These are phyloP conservation scores for Monilinia fructigena DNA, from an alignment of 2,329 filamentous ascomycete species.

Conservation along the genomic window DNA sequence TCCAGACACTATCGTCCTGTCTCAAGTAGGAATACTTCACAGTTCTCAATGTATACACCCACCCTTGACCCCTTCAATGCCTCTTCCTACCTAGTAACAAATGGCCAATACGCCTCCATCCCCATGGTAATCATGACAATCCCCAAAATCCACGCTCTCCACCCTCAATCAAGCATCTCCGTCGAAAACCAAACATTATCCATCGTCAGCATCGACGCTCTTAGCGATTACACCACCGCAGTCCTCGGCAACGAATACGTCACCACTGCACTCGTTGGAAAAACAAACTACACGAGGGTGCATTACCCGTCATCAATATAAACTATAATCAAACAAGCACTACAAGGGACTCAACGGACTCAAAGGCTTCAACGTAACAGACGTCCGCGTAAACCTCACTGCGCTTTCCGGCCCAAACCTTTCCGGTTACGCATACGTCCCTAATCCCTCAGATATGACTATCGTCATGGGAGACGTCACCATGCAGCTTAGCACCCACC, in stretches of 20 bases:
- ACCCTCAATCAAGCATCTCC: slow-evolving; percentile 42
- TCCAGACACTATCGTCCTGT: slow-evolving; percentile 48
- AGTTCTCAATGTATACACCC: slow-evolving; percentile 53
- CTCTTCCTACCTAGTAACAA: slow-evolving; percentile 46
- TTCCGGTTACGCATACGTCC: slow-evolving; percentile 53
- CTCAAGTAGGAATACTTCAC: slow-evolving; percentile 49
- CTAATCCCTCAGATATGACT: slow-evolving; percentile 59
- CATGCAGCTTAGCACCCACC: slow-evolving; percentile 47
- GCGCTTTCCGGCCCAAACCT: slow-evolving; percentile 50
- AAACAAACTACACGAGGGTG: slow-evolving; percentile 51
- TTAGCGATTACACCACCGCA: slow-evolving; percentile 45
- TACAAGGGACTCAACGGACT: slow-evolving; percentile 60
- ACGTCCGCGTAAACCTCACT: slow-evolving; percentile 47
- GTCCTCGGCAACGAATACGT: slow-evolving; percentile 51
- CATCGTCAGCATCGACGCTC: slow-evolving; percentile 42
- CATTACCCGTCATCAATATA: slow-evolving; percentile 50
- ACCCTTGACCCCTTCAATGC: slow-evolving; percentile 54
- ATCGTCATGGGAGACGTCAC: slow-evolving; percentile 58
- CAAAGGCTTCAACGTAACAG: slow-evolving; percentile 49
- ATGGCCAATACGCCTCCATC: slow-evolving; percentile 38
- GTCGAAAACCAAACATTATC: slow-evolving; percentile 48
- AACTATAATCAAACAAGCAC: slow-evolving; percentile 56
- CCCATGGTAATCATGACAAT: slow-evolving; percentile 37
- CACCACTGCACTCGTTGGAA: slow-evolving; percentile 50
- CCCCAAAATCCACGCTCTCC: slow-evolving; percentile 37